Evolutionary conservation across 192 early-diverging fungal genomes (phyloP).

Genomic region (Globomyces pollinis-pini): DNA sequence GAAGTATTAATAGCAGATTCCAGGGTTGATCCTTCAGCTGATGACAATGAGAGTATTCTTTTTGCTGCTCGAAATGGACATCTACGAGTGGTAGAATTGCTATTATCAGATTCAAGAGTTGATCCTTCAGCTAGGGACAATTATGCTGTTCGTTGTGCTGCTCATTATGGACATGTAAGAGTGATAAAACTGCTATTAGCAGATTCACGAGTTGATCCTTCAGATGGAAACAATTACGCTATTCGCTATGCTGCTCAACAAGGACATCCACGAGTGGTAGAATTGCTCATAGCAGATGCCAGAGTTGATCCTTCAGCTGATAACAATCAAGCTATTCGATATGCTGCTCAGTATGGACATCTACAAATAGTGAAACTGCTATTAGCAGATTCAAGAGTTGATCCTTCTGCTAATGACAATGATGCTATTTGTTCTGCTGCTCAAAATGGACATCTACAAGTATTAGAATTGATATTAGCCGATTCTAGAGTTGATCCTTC

Average conservation of each 20-base stretch:
- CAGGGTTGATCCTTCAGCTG: no score
- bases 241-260: neutral
- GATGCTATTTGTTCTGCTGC: neutral
- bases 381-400: neutral
- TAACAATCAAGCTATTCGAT: conserved; percentile 3
- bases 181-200: neutral
- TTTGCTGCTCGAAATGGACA: no score
- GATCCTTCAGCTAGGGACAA: neutral
- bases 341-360: conserved; percentile 6
- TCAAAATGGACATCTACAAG: conserved; percentile 5
- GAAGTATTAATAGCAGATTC: no score
- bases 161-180: neutral
- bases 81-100: no score
- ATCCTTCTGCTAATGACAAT: neutral
- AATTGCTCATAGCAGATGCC: conserved; percentile 9
- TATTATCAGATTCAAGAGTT: conserved; percentile 15
- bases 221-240: neutral
- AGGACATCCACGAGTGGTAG: conserved; percentile 7
- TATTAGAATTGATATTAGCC: conserved; percentile 13
- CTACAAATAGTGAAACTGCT: neutral
- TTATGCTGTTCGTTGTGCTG: neutral
- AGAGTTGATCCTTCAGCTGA: conserved; percentile 8
- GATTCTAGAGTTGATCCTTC: conserved; percentile 9
- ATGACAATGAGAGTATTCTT: no score
- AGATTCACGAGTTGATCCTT: neutral